These are phyloP conservation scores for Rhizopogon vulgaris DNA, from an alignment of 768 basidiomycete species.

Conservation along the genomic window DNA sequence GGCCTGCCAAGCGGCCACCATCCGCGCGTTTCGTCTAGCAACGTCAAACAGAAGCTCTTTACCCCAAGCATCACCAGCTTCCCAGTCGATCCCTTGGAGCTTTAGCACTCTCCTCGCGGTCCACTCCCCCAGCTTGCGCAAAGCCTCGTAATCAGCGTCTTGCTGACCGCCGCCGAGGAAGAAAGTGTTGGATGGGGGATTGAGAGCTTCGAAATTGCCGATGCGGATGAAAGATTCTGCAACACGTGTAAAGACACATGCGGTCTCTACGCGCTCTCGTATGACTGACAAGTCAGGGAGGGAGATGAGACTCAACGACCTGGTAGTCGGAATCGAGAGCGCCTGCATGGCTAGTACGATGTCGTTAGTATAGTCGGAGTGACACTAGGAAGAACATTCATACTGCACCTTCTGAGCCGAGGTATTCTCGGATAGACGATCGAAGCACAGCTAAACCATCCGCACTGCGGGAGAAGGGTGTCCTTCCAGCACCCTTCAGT, in stretches of 20 bases:
- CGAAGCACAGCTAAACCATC: constrained; percentile 96
- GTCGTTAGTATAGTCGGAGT: constrained; percentile 19
- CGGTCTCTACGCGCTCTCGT: constrained; percentile 69
- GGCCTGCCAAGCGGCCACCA: constrained; percentile 95
- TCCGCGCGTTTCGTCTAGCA: constrained; percentile 78
- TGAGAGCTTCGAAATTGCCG: constrained; percentile 84
- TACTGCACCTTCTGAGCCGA: constrained; percentile 74
- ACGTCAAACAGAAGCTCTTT: constrained; percentile 69
- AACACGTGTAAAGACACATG: constrained; percentile 71
- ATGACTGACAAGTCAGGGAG: constrained; percentile 67
- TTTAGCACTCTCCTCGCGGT: constrained; percentile 56
- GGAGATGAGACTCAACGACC: constrained; percentile 74
- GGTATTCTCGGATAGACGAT: constrained; percentile 89
- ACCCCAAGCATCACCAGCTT: constrained; percentile 59
- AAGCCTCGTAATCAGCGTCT: constrained; percentile 63
- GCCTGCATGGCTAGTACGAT: constrained; percentile 64
- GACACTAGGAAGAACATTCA: neutral
- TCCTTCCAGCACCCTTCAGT: constrained; percentile 91
- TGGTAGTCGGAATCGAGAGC: constrained; percentile 81
- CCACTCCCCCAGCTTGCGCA: constrained; percentile 75
- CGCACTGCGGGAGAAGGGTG: constrained; percentile 87
- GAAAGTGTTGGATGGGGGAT: constrained; percentile 55
- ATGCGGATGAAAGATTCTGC: constrained; percentile 91
- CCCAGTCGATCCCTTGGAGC: constrained; percentile 31
- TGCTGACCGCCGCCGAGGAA: constrained; percentile 80